Base-by-base conservation (phyloP, 2,329 filamentous ascomycete species). In the Setomelanomma holmii region DNA sequence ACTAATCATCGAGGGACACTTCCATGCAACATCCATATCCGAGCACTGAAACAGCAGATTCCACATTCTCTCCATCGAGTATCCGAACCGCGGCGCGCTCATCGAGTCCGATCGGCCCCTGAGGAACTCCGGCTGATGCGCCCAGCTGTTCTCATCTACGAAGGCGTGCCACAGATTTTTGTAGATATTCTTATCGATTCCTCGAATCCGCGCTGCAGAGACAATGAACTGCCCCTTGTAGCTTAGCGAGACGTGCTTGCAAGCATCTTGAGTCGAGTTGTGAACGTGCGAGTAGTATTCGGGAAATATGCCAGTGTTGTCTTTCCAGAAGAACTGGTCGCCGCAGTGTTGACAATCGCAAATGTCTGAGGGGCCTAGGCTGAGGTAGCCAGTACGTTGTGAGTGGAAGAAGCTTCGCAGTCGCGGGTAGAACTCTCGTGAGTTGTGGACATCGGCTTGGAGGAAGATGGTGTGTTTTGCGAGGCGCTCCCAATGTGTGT, bases 211-310 rank as follows among this genome's bases (percentile, higher is more conserved):
- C 4, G 66, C 67, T 0, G 76, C 76, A 1, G 77, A 79, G 2
- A 74, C 77, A 33, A 80, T 65, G 58, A 83, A 82, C 44, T 80
- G 77, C 14, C 80, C 80, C 39, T 78, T 77, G 55, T 79, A 79
- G 3, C 76, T 78, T 5, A 81, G 65, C 0, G 78, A 64, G 0
- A 78, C 69, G 21, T 63, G 60, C 2, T 68, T 62, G 48, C 74
- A 76, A 5, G 27, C 56, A 8, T 8, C 3, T 30, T 8, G 14
- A 5, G 51, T 46, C 30, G 68, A 62, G 7, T 58, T 51, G 49
- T 63, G 42, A 19, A 61, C 69, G 40, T 30, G 60, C 40, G 45
- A 53, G 53, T 69, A 74, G 45, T 79, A 63, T 49, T 74, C 40
- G n/a, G 74, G 68, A 14, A 81, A 61, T 4, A 79, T 61, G 6